These are phyloP conservation scores for Aureobasidium lini DNA, from an alignment of 2,329 filamentous ascomycete genomes.

Conservation along the genomic window DNA sequence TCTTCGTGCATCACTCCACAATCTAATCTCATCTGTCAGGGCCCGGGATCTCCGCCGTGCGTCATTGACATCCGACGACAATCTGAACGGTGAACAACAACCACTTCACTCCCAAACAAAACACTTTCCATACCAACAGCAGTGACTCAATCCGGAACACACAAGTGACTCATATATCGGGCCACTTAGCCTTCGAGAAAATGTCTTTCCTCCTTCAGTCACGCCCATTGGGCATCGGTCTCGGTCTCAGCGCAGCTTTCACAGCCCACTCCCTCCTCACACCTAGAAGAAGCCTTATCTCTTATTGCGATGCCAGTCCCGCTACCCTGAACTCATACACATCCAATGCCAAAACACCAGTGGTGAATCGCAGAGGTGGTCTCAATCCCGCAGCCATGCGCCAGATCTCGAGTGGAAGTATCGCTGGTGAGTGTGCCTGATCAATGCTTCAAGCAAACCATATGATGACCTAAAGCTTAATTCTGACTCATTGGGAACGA, in stretches of 20 bases:
- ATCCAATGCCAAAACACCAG: constrained; percentile 31
- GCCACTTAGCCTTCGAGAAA: not conserved
- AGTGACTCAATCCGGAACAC: not conserved
- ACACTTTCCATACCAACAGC: not conserved
- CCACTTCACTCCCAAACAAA: not conserved
- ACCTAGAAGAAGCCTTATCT: constrained; percentile 6
- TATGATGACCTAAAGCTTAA: not conserved
- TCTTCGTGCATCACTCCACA: not conserved
- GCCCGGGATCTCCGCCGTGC: not conserved
- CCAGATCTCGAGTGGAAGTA: constrained; percentile 41
- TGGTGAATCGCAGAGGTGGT: constrained; percentile 27
- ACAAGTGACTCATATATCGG: not conserved
- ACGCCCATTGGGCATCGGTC: constrained; percentile 29
- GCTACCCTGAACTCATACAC: constrained; percentile 23
- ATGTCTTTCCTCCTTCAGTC: constrained; percentile 36
- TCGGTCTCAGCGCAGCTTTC: constrained; percentile 16
- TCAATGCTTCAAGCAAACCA: no score
- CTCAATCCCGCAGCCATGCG: constrained; percentile 35
- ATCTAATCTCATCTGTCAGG: not conserved
- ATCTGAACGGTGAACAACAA: not conserved
- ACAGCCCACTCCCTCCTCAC: constrained; percentile 25
- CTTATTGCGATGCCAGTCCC: constrained; percentile 23
- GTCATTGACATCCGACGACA: constrained; percentile 10
- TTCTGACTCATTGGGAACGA: not conserved
- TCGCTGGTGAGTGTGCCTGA: constrained; percentile 29